phyloP scores from a whole-genome alignment of 805 yeast species.

The Sugiyamaella marilandica region DNA sequence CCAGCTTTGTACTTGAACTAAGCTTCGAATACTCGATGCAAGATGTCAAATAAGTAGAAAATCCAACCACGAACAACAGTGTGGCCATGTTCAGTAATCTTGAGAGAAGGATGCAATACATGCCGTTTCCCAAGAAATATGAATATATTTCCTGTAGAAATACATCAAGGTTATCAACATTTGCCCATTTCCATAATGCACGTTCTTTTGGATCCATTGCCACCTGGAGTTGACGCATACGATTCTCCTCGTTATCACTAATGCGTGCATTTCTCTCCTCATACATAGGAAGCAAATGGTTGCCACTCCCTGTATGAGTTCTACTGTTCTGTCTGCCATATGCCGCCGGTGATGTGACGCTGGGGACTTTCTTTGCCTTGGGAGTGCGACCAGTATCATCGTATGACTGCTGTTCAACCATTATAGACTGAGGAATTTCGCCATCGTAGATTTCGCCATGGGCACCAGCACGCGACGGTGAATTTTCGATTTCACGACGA shows the following conservation, averaged over 20 bases:
- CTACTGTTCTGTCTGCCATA: not conserved
- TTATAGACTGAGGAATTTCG: slow-evolving; percentile 6
- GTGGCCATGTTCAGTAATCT: slow-evolving; percentile 66
- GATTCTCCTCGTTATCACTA: not conserved
- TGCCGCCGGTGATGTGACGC: not conserved
- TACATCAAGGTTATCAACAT: slow-evolving; percentile 83
- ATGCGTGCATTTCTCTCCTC: not conserved
- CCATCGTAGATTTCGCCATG: not conserved
- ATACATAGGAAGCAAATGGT: not conserved
- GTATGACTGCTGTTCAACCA: slow-evolving; percentile 1
- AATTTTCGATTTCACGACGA: no score
- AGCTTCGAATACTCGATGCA: slow-evolving; percentile 68
- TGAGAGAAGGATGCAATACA: slow-evolving; percentile 66
- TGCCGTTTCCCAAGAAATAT: slow-evolving; percentile 83
- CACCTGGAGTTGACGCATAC: not conserved
- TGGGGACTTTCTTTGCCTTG: not conserved
- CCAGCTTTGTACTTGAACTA: slow-evolving; percentile 26
- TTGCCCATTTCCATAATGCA: slow-evolving; percentile 95
- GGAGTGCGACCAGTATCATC: not conserved
- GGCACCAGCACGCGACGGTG: no score
- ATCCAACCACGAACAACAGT: slow-evolving; percentile 69
- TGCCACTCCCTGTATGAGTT: not conserved
- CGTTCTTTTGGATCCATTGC: slow-evolving; percentile 43
- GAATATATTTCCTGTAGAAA: slow-evolving; percentile 71
- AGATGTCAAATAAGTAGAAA: slow-evolving; percentile 72